Evolutionary conservation across 352 stramenopile genomes (phyloP).

Genomic region (Nothophytophthora sp.): DNA sequence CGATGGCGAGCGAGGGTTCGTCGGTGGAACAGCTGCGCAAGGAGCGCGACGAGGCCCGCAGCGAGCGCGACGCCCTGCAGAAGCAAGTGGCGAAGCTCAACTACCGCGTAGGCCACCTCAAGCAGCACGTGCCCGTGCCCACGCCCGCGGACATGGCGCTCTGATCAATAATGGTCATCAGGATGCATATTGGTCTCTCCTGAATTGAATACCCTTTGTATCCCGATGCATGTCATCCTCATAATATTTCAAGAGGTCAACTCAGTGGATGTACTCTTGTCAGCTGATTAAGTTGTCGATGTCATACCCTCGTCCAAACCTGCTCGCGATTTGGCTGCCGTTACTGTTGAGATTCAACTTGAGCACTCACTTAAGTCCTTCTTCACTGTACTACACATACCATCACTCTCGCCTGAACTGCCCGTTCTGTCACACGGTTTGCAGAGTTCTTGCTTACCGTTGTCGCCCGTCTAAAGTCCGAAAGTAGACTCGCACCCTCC

Average conservation of each 20-base stretch:
- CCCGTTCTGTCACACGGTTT: no score
- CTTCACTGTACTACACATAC: constrained; percentile 1
- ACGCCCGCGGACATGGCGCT: constrained; percentile 23
- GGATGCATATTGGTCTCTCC: neutral
- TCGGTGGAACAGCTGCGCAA: constrained; percentile 61
- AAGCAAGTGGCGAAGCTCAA: constrained; percentile 83
- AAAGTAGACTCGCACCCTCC: neutral
- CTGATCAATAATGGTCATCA: neutral
- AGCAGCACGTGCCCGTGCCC: constrained; percentile 64
- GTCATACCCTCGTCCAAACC: no score
- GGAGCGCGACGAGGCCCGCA: constrained; percentile 57
- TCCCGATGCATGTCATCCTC: constrained; percentile 2
- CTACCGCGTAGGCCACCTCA: constrained; percentile 78
- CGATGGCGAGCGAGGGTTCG: constrained; percentile 62
- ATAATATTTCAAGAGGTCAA: neutral
- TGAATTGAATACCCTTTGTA: constrained; percentile 5
- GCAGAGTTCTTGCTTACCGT: no score
- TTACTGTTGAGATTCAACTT: no score
- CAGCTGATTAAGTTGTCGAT: neutral
- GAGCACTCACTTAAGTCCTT: constrained; percentile 1
- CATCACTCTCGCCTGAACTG: no score
- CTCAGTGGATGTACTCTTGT: neutral
- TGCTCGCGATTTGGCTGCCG: no score
- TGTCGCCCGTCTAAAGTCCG: no score
- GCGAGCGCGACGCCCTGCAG: constrained; percentile 57